Conservation (phyloP, 2,329 filamentous ascomycete species). For the Dendryphion nanum region DNA sequence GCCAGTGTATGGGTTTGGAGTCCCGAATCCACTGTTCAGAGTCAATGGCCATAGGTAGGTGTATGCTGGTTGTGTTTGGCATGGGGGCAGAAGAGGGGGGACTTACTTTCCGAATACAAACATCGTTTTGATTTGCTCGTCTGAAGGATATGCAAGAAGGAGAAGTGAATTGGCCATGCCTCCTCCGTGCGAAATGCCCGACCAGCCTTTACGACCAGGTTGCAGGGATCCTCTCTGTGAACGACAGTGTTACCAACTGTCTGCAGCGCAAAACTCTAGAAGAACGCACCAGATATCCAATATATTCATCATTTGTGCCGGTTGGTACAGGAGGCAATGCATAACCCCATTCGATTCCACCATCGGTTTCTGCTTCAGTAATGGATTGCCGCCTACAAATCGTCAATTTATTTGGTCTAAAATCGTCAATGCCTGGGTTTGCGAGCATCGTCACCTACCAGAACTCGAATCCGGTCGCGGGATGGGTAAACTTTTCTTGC, state of each 20-base stretch:
- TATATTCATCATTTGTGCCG: constrained; percentile 32
- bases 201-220: constrained; percentile 30
- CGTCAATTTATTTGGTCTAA: too few relatives aligned
- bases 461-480: constrained; percentile 32
- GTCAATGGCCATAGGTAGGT: constrained; percentile 19
- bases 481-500: constrained; percentile 31
- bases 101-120: constrained; percentile 32
- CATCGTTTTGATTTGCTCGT: constrained; percentile 22
- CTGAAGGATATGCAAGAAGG: constrained; percentile 30
- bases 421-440: too few relatives aligned
- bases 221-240: constrained; percentile 29
- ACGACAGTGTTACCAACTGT: constrained; percentile 1
- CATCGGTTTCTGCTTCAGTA: constrained; percentile 22
- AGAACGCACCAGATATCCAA: constrained; percentile 35
- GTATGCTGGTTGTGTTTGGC: neutral
- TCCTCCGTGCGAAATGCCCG: constrained; percentile 37
- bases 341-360: constrained; percentile 37
- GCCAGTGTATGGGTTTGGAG: constrained; percentile 60
- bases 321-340: constrained; percentile 25
- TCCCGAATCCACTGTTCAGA: constrained; percentile 52
- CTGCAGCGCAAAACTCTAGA: too few relatives aligned
- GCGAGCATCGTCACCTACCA: constrained; percentile 14
- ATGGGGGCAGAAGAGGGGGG: neutral
- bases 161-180: constrained; percentile 36
- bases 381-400: constrained; percentile 13